Evolutionary conservation across 306 rosid species (phyloP), one percentile per base, ranked within the genome.

Genomic region (Dryas alaskensis): DNA sequence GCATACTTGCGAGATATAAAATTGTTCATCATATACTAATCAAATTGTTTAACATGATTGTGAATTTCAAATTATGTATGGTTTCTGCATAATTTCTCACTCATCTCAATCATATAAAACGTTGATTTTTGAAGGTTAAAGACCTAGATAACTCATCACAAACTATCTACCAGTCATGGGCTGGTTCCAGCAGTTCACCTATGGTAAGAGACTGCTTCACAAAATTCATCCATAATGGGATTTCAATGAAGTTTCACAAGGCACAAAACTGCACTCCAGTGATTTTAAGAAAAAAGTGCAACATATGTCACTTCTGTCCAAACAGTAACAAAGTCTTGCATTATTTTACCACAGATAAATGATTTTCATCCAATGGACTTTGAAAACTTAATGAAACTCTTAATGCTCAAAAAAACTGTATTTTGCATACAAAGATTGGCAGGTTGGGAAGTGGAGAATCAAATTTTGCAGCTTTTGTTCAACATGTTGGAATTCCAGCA

Each of bases 401-500:
- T 50, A 17, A 5, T 54, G n/a, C 50, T 80, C 3, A 50, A 27
- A 47, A 22, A 74, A 47, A 31, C 43, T 31, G 44, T 82, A 49
- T 10, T 73, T 45, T 79, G 49, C 39, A 13, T 54, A 31, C 60
- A 16, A 81, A 87, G 93, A 47, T 88, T 75, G 90, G 81, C 61
- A 85, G 93, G 74, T 72, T 87, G 81, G 92, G 90, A 72, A 82
- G 88, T 59, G 89, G 90, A 74, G 89, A 80, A 78, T 86, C 97
- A 72, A 92, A 90, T 70, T 88, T 86, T 47, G 84, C 83, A 76
- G 69, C 97, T 61, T 90, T 90, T 78, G 73, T 90, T 72, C 92
- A 90, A 42, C 87, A 90, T 83, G 78, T 84, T 53, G 97, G 97
- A 78, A 87, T 90, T 79, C 97, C 97, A 10, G 86, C 92, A 62